These are phyloP conservation scores for Aspergillus calidoustus DNA, from an alignment of 2,329 filamentous ascomycete genomes.

Conservation along the genomic window DNA sequence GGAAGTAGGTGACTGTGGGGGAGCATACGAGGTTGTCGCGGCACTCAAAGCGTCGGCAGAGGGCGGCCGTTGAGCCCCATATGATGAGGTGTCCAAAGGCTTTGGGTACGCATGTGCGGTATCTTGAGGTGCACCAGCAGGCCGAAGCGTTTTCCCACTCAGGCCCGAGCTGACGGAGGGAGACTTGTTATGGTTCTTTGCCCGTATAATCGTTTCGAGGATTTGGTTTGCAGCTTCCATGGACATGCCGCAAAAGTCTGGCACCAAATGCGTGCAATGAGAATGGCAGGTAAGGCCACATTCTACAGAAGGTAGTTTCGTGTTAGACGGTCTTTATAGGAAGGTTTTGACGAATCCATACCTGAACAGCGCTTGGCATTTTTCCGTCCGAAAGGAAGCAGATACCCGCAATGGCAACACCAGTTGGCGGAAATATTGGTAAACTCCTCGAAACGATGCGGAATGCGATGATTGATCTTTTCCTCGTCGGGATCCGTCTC, in stretches of 20 bases:
- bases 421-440: slow-evolving; percentile 98
- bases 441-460: slow-evolving; percentile 95
- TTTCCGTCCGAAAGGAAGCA: slow-evolving; percentile 91
- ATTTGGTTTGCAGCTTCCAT: slow-evolving; percentile 98
- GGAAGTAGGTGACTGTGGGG: slow-evolving; percentile 51
- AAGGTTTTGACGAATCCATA: slow-evolving; percentile 45
- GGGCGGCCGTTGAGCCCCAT: slow-evolving; percentile 41
- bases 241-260: slow-evolving; percentile 98
- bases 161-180: slow-evolving; percentile 58
- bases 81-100: slow-evolving; percentile 37
- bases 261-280: slow-evolving; percentile 90
- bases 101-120: slow-evolving; percentile 43
- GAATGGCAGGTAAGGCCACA: slow-evolving; percentile 90
- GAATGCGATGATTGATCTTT: slow-evolving; percentile 99
- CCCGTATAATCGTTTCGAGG: slow-evolving; percentile 79
- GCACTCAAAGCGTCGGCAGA: slow-evolving; percentile 49
- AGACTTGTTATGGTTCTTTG: slow-evolving; percentile 71
- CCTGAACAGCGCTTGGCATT: slow-evolving; percentile 90
- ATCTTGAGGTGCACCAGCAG: slow-evolving; percentile 51
- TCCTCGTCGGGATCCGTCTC: slow-evolving; percentile 98
- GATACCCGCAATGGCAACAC: slow-evolving; percentile 98
- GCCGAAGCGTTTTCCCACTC: slow-evolving; percentile 69
- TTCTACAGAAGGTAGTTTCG: slow-evolving; percentile 57
- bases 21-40: slow-evolving; percentile 47
- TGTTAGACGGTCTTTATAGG: not conserved